Percentiles rank a stretch among this genome's conserved stretches.
These are phyloP conservation scores for Malus fusca DNA, from an alignment of 306 rosid genomes.

Conservation along the genomic window DNA sequence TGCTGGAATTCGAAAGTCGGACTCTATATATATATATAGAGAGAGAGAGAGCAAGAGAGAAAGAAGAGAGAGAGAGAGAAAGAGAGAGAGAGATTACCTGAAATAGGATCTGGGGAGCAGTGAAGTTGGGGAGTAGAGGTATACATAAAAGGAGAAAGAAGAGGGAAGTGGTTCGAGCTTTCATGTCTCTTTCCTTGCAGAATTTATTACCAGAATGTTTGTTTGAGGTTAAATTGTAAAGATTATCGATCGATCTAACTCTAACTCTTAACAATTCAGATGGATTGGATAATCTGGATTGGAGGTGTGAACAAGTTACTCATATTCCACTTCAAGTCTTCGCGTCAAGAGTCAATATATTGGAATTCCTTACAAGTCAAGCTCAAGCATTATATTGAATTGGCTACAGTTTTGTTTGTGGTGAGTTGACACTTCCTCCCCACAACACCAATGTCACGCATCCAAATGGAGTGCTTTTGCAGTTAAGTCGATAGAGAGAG, in stretches of 20 bases:
- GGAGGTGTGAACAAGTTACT: too few species aligned
- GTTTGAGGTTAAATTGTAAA: background rate
- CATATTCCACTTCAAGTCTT: too few species aligned
- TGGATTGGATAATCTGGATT: too few species aligned
- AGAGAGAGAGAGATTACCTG: background rate
- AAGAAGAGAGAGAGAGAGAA: background rate
- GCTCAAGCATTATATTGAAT: too few species aligned
- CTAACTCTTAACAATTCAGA: too few species aligned
- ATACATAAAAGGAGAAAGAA: background rate
- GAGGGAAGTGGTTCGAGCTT: background rate
- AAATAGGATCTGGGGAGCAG: background rate
- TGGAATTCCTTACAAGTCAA: too few species aligned
- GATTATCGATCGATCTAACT: background rate
- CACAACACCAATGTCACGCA: too few species aligned
- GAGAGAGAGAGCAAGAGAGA: background rate
- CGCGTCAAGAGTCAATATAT: too few species aligned
- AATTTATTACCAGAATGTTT: background rate
- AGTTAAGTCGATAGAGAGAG: background rate
- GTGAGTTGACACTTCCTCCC: too few species aligned
- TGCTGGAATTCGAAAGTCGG: too few species aligned
- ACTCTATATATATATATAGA: background rate
- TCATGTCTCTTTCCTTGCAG: background rate
- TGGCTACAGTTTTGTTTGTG: too few species aligned
- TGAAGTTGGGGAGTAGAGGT: background rate
- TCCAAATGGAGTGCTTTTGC: too few species aligned